Base-by-base conservation (phyloP, 495 filamentous ascomycete genomes). In the Lasiosphaeris hirsuta region DNA sequence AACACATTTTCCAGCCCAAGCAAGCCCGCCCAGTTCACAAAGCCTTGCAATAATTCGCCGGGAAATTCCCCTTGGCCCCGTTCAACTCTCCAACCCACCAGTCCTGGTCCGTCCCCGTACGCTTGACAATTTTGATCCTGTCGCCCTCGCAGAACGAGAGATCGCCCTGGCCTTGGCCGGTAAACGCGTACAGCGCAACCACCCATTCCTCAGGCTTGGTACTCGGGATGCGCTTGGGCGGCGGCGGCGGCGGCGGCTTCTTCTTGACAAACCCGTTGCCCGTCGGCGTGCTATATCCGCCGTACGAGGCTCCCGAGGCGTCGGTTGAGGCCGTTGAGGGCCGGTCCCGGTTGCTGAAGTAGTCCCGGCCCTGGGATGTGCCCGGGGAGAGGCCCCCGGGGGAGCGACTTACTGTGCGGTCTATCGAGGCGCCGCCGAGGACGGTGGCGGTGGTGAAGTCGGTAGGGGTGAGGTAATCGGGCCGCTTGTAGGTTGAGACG, bases 51-150 rank as follows among this genome's bases (percentile, higher is more conserved):
- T 97, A 97, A 70, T 97, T 97, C 4, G 92, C 93, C 14, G 93
- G 93, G 70, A 97, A 97, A 62, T 74, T 86, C 9, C 93, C 93
- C 66, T 79, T 80, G 18, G 73, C 68, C 3, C 93, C 94, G 47
- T 78, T 73, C 33, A 96, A 51, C 71, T 97, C 92, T 14, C 93
- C 93, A 54, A 90, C 85, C 93, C 93, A 97, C 93, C 93, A 97
- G 65, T 96, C 93, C 71, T 96, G 89, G 33, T 83, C 86, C 53
- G 88, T 94, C 15, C 82, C 83, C 2, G 93, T 97, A 77, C 86
- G 90, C 76, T 88, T 88, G 15, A 94, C 67, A 2, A 97, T 86
- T 51, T 81, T 84, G 62, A 97, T 97, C 60, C 82, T 80, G 60
- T 96, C 93, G 0, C 92, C 92, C 71, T 95, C 88, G 9, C 74